phyloP scores from a whole-genome alignment of 2,329 filamentous ascomycete species.

The Bipolaris gigantea region DNA sequence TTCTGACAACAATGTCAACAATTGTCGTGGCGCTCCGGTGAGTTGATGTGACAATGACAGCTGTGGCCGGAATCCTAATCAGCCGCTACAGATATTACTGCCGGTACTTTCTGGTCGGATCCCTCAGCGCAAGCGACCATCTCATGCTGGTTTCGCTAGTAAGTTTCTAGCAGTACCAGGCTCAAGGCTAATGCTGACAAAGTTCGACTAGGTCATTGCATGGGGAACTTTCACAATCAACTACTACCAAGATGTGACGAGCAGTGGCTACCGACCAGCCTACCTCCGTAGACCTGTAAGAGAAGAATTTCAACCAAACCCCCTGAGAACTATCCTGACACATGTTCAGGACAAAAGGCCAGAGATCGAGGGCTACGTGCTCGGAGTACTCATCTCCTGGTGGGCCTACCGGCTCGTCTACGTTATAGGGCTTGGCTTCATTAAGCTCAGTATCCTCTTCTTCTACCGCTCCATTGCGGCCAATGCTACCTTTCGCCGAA shows the following conservation, averaged over 20 bases:
- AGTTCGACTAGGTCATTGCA: conserved; percentile 30
- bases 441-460: conserved; percentile 39
- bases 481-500: conserved; percentile 34
- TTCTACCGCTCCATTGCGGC: conserved; percentile 45
- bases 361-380: conserved; percentile 25
- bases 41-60: conserved; percentile 1
- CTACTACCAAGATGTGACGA: conserved; percentile 40
- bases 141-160: conserved; percentile 41
- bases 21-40: conserved; percentile 38
- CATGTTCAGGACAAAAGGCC: conserved; percentile 32
- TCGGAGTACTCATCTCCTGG: conserved; percentile 38
- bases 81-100: conserved; percentile 35
- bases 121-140: conserved; percentile 37
- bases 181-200: conserved; percentile 10
- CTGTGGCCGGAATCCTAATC: conserved; percentile 3
- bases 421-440: conserved; percentile 34
- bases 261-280: conserved; percentile 28
- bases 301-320: neutral
- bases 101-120: conserved; percentile 38
- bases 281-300: conserved; percentile 34
- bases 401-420: conserved; percentile 41
- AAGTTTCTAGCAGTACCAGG: conserved; percentile 3
- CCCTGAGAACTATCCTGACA: conserved; percentile 8
- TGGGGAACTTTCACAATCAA: conserved; percentile 44
- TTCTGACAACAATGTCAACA: conserved; percentile 42